Evolutionary conservation across 371 early-diverging fungal species (phyloP), one percentile per base, ranked within the genome.

Genomic region (Mucor plumbeus): DNA sequence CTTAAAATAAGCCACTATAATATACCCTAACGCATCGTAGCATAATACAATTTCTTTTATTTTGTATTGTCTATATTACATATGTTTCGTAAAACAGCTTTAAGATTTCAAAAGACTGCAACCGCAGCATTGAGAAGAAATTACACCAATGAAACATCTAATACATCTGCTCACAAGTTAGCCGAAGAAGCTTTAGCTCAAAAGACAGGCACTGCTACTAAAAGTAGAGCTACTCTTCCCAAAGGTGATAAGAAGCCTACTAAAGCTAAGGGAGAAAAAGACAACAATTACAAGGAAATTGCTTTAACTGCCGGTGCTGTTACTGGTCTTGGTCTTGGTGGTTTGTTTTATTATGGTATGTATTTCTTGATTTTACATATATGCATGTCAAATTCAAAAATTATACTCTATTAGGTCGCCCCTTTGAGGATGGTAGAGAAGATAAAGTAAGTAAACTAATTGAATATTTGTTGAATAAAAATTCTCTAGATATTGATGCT

Each of bases 201-300:
- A 66, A 83, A 83, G 61, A 72, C 74, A 15, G 78, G 81, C 35
- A 62, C 36, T 44, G 70, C 72, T 14, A 53, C 53, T 21, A 73
- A 64, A 17, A 39, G 64, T 31, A 76, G 70, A 63, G 69, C 82
- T 21, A 83, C 83, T n/a, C 70, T 74, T 8, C 85, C 84, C 38
- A 85, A 85, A 60, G 79, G 85, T 47, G 79, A 83, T 63, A 82
- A 79, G 68, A 85, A 85, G 68, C 85, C 84, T 35, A 71, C 74
- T 1, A 85, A 83, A 69, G 76, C 69, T 1, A 62, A 69, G 41
- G 72, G 70, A 2, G 63, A 74, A 19, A 68, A 62, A 5, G 61
- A 63, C 13, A 67, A 40, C 14, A 64, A 35, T 15, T 67, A 67
- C 63, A 76, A 73, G 59, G 63, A 61, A 19, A 43, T 61, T 47